These are phyloP conservation scores for Saksenaea oblongispora DNA, from an alignment of 371 early-diverging fungal genomes.

Conservation along the genomic window DNA sequence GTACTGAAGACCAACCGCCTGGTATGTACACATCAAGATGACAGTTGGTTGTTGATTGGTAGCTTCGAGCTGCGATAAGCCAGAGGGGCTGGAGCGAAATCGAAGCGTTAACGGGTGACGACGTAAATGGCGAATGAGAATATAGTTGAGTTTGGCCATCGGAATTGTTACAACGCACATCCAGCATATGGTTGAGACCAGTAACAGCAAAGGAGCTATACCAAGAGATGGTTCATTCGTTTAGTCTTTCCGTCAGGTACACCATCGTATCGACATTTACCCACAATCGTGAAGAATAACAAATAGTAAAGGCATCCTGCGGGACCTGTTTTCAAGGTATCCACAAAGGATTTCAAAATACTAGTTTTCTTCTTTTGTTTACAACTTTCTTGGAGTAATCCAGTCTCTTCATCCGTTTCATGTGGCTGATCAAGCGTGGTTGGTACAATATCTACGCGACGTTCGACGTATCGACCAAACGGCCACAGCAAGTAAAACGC, in stretches of 20 bases:
- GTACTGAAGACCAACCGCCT: conserved; percentile 81
- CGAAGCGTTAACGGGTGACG: conserved; percentile 80
- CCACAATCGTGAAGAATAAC: conserved; percentile 47
- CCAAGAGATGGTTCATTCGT: background rate
- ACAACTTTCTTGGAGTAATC: conserved; percentile 14
- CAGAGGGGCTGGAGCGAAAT: conserved; percentile 60
- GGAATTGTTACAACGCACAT: conserved; percentile 88
- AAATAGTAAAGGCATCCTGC: conserved; percentile 64
- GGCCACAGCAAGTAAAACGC: conserved; percentile 89
- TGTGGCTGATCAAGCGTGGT: conserved; percentile 7
- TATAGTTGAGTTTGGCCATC: conserved; percentile 89
- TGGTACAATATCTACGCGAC: conserved; percentile 32
- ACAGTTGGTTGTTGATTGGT: conserved; percentile 47
- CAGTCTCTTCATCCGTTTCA: conserved; percentile 32
- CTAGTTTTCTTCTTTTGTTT: conserved; percentile 10
- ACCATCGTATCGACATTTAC: conserved; percentile 23
- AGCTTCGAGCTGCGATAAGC: conserved; percentile 17
- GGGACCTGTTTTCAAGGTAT: conserved; percentile 40
- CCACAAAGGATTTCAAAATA: background rate
- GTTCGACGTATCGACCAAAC: conserved; percentile 89
- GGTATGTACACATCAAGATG: conserved; percentile 77
- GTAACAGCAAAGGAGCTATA: conserved; percentile 75
- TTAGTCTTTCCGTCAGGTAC: background rate
- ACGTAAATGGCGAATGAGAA: conserved; percentile 70
- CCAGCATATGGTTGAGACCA: conserved; percentile 80